Base-by-base conservation (phyloP, 1,284 basidiomycete genomes). In the Apiotrichum porosum region DNA sequence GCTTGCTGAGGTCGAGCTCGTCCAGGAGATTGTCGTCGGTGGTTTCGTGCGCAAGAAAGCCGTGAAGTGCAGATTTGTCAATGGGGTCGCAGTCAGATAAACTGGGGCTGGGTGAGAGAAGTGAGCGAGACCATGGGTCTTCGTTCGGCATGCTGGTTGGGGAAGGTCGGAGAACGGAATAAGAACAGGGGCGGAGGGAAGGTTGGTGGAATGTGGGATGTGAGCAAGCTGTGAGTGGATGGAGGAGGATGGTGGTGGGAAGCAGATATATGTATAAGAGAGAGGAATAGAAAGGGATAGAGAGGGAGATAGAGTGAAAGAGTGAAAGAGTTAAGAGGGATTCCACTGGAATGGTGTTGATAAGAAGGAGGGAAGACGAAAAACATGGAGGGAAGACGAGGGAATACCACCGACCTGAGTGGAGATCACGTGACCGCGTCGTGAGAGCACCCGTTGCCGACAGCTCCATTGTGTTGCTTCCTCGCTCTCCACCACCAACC, bases 1-100 rank as follows among this genome's bases (percentile, higher is more conserved):
- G 46, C 14, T 31, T 33, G 31, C 42, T 42, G n/a, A 63, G 44
- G 30, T 63, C 57, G 24, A 65, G 57, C 8, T 58, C 52, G n/a
- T 24, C 9, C 1, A 35, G 36, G 3, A 60, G 50, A 17, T 61
- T 39, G 5, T 49, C 39, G 22, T 59, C 53, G 6, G 26, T 6
- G 13, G 37, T 19, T 34, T 35, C 14, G 15, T 47, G 33, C 12
- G 33, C 15, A 18, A 44, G 37, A 19, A 42, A 51, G 22, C 31
- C 34, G 28, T 40, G 40, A 22, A 15, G 30, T 14, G 24, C 24
- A 21, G 42, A 39, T 17, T 45, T 14, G 38, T 18, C 18, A 13
- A 31, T 30, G n/a, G 24, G 19, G 33, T 37, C 36, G 10, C 13
- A n/a, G 13, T 24, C 28, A n/a, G 42, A 19, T 6, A 42, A 35